Evolutionary conservation across 2,329 filamentous ascomycete species (phyloP).

Genomic region (Corinectria fuckeliana): DNA sequence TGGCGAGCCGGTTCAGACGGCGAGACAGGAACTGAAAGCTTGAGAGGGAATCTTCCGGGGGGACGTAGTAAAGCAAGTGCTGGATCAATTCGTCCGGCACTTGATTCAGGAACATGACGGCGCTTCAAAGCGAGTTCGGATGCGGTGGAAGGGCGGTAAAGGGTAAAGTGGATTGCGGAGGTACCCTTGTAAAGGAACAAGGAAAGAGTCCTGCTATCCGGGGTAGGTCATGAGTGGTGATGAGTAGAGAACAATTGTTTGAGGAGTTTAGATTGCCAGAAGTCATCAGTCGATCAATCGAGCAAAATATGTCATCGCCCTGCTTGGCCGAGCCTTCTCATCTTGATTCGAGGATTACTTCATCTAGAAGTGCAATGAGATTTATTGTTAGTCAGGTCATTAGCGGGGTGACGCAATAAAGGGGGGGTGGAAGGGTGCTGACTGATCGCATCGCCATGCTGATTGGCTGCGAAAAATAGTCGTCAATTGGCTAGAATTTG

Average conservation of each 20-base stretch:
- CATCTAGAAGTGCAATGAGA: slow-evolving; percentile 1
- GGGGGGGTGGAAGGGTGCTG: slow-evolving; percentile 8
- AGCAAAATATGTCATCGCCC: slow-evolving; percentile 31
- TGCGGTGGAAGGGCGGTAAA: slow-evolving; percentile 16
- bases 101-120: slow-evolving; percentile 47
- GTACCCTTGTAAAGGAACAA: background rate
- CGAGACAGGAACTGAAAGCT: slow-evolving; percentile 62
- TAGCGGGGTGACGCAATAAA: slow-evolving; percentile 27
- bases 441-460: background rate
- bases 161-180: background rate
- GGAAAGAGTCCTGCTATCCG: background rate
- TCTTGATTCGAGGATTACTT: slow-evolving; percentile 6
- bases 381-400: slow-evolving; percentile 18
- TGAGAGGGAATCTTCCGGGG: slow-evolving; percentile 59
- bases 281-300: slow-evolving; percentile 25
- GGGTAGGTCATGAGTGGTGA: background rate
- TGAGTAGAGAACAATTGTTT: background rate
- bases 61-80: slow-evolving; percentile 72
- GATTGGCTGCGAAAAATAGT: slow-evolving; percentile 9
- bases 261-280: background rate
- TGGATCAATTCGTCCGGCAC: slow-evolving; percentile 88
- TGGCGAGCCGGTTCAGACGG: slow-evolving; percentile 69
- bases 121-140: slow-evolving; percentile 22
- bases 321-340: slow-evolving; percentile 13
- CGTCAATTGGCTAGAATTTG: slow-evolving; percentile 26